These are phyloP conservation scores for Penicillium coffeae DNA, from an alignment of 495 filamentous ascomycete genomes.

Conservation along the genomic window DNA sequence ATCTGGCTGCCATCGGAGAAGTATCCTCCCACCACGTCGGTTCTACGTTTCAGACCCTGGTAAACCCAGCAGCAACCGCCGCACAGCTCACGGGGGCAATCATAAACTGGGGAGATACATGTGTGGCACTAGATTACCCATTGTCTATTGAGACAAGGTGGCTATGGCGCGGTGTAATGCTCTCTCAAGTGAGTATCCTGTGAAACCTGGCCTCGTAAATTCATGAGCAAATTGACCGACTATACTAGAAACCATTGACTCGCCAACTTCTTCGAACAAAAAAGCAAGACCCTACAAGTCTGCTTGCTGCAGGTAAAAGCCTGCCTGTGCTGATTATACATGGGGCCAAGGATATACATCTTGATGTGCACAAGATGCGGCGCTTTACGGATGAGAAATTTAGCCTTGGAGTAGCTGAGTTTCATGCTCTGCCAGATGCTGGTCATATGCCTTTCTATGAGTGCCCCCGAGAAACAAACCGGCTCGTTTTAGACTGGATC, in stretches of 20 bases:
- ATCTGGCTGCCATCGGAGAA: background rate
- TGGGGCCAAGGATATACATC: background rate
- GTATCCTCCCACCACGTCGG: background rate
- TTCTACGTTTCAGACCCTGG: background rate
- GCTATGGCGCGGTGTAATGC: background rate
- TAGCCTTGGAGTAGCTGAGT: background rate
- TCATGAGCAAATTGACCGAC: background rate
- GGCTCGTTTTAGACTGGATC: background rate
- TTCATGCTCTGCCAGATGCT: background rate
- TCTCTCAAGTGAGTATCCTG: background rate
- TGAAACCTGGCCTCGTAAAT: too few relatives aligned
- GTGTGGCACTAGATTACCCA: background rate
- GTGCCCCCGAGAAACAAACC: background rate
- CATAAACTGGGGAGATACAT: background rate
- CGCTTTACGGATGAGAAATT: background rate
- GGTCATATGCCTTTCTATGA: background rate
- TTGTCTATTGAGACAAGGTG: background rate
- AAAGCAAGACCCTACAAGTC: background rate
- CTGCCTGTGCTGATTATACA: background rate
- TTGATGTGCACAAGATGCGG: background rate
- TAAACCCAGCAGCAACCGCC: background rate
- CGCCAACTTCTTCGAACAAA: background rate
- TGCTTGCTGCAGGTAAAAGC: background rate
- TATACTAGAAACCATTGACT: background rate
- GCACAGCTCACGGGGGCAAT: background rate